A percentile compares a stretch with the other conserved stretches of the same genome.
Conservation (phyloP, 2,329 filamentous ascomycete species). For the Colletotrichum incanum region DNA sequence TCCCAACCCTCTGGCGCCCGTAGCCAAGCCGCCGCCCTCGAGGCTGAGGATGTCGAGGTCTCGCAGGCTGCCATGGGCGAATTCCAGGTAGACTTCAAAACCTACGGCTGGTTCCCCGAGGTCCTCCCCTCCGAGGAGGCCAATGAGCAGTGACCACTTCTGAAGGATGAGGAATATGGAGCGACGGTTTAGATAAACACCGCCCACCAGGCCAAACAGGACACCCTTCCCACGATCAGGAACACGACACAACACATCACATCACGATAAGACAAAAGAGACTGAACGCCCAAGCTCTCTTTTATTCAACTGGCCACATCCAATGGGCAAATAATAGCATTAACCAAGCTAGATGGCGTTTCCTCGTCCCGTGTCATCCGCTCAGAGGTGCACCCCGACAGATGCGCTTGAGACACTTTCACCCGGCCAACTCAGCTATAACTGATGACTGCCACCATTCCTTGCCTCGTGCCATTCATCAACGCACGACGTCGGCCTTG, state of each 20-base stretch:
- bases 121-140: constrained; percentile 63
- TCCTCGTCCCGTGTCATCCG: constrained; percentile 4
- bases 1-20: constrained; percentile 64
- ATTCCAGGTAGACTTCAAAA: constrained; percentile 64
- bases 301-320: constrained; percentile 34
- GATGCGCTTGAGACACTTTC: neutral
- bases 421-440: neutral
- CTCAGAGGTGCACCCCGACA: neutral
- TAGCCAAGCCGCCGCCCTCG: constrained; percentile 66
- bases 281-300: constrained; percentile 15
- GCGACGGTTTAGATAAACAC: neutral
- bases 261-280: neutral
- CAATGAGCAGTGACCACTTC: constrained; percentile 8
- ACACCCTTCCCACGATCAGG: neutral
- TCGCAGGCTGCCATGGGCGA: constrained; percentile 65
- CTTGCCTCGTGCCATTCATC: constrained; percentile 38
- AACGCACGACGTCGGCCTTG: constrained; percentile 32
- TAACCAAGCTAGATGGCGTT: constrained; percentile 33
- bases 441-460: constrained; percentile 7
- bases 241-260: neutral
- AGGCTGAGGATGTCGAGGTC: constrained; percentile 69
- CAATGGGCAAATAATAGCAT: constrained; percentile 31
- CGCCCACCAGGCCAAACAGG: neutral
- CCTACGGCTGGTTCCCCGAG: constrained; percentile 71
- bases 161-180: no score